Conservation (phyloP, 1,284 basidiomycete genomes). For the Melampsora americana region DNA sequence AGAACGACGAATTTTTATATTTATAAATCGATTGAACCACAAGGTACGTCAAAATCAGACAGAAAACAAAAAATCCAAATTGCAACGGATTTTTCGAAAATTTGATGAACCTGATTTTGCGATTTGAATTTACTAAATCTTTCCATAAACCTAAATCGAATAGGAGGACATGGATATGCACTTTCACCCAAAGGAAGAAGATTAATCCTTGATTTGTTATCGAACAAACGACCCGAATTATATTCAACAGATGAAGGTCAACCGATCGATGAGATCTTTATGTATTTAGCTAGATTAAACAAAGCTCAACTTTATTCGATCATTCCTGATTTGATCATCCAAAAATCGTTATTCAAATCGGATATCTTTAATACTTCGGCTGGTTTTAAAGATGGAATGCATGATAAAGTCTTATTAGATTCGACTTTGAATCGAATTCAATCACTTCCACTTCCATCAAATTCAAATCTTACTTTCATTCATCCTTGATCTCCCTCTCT, state of each 20-base stretch:
- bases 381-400: conserved; percentile 41
- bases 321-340: conserved; percentile 38
- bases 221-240: conserved; percentile 26
- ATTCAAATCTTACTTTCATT: too few species aligned
- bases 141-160: too few species aligned
- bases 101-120: too few species aligned
- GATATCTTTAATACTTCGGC: conserved; percentile 41
- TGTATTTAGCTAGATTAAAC: conserved; percentile 25
- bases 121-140: too few species aligned
- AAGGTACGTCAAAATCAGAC: conserved; percentile 25
- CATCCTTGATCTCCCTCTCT: too few species aligned
- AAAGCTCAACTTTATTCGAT: conserved; percentile 25
- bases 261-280: conserved; percentile 42
- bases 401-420: conserved; percentile 37
- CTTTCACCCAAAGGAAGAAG: conserved; percentile 33
- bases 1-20: conserved; percentile 36
- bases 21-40: conserved; percentile 39
- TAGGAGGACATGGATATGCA: conserved; percentile 43
- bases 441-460: not conserved
- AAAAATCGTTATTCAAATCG: conserved; percentile 33
- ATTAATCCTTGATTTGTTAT: conserved; percentile 27
- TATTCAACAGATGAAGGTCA: conserved; percentile 36
- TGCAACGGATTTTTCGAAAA: too few species aligned
- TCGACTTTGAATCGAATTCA: conserved; percentile 30
- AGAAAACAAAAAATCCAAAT: too few species aligned